Base-by-base conservation (phyloP, 306 rosid genomes). In the Notholithocarpus densiflorus region DNA sequence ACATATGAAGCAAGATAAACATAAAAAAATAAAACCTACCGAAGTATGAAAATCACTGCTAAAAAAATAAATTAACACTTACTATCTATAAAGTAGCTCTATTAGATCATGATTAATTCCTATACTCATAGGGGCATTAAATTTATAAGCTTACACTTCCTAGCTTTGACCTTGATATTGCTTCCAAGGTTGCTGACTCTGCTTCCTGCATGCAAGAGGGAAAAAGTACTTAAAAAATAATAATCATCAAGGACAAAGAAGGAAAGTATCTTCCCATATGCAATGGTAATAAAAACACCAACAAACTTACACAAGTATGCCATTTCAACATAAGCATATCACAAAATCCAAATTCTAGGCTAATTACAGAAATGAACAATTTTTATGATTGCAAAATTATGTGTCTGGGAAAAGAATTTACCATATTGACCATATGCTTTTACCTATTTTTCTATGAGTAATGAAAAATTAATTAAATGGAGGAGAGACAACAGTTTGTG, bases 141-240 rank as follows among this genome's bases (percentile, higher is more conserved):
- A 79, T 60, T 32, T 31, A 77, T 32, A 77, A 26, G 66, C 96
- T 79, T 91, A 95, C 97, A 82, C 85, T 91, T 87, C 97, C 98
- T 73, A 85, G 79, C 89, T 89, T 95, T 71, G 98, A 92, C 89
- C 90, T 91, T 68, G 98, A 94, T 77, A 88, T 91, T 79, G 97
- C 98, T 86, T 95, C 98, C 69, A 95, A 97, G 65, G 96, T 92
- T 60, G 98, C 97, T 24, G 92, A 80, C 87, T 95, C 98, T 80
- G 92, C 89, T 87, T 95, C 98, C 98, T 95, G 92, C 86, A 81
- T 37, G 54, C 73, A 76, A 86, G 26, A 70, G 37, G 7, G 43
- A 18, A 60, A 24, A 37, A 77, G 56, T 53, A 73, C 15, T 83
- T 32, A 68, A 75, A 17, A 54, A 72, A 54, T 40, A 40, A 40